These are phyloP conservation scores for rapeseed (Brassica napus) DNA, from an alignment of 345 rosid species.

Conservation along the genomic window Da-Ae NC_063448.1:55396001-55396500, in stretches of 20 bases:
- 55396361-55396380: constrained; percentile 77
- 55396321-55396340: neutral
- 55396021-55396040: too few species aligned
- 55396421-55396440: constrained; percentile 66
- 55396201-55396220: neutral
- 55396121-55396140: neutral
- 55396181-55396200: constrained; percentile 15
- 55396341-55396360: constrained; percentile 54
- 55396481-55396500: neutral
- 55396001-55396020: too few species aligned
- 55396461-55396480: constrained; percentile 44
- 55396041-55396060: neutral
- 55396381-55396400: constrained; percentile 70
- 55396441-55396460: constrained; percentile 69
- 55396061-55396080: neutral
- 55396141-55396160: neutral
- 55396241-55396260: constrained; percentile 5
- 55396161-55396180: neutral
- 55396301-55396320: constrained; percentile 17
- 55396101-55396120: neutral
- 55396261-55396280: constrained; percentile 2
- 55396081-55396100: neutral
- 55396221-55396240: constrained; percentile 12
- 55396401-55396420: constrained; percentile 67
- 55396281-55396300: neutral